Percentiles rank a stretch among this genome's conserved stretches.
Conservation (phyloP, 768 basidiomycete species). For the Amanita rubescens region DNA sequence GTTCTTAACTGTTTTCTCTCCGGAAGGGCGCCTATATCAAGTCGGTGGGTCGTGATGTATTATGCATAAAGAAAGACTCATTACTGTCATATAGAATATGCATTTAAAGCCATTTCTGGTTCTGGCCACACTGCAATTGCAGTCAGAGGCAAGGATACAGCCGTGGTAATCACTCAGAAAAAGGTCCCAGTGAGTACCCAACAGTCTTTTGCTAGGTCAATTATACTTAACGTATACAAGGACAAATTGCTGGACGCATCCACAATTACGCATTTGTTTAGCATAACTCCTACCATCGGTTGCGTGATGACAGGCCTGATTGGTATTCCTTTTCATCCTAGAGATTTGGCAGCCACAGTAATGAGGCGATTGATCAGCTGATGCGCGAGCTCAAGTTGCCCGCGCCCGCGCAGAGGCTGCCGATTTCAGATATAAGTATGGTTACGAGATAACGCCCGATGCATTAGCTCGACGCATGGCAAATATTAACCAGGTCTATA, state of each 20-base stretch:
- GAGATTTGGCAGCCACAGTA: neutral
- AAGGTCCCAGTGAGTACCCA: constrained; percentile 81
- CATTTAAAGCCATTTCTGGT: constrained; percentile 98
- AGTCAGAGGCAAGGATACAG: constrained; percentile 89
- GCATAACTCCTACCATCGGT: constrained; percentile 93
- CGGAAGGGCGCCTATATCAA: constrained; percentile 97
- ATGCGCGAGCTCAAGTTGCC: constrained; percentile 83
- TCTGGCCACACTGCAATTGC: constrained; percentile 93
- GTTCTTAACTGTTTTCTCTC: constrained; percentile 96
- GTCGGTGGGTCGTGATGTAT: constrained; percentile 58
- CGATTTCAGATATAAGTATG: constrained; percentile 91
- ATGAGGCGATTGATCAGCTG: constrained; percentile 38
- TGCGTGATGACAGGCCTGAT: constrained; percentile 98
- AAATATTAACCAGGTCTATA: constrained; percentile 98
- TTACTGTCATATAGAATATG: constrained; percentile 64
- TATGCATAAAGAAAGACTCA: constrained; percentile 10
- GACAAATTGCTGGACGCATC: constrained; percentile 95
- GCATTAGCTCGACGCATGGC: constrained; percentile 91
- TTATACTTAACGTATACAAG: constrained; percentile 31
- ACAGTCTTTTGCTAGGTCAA: neutral
- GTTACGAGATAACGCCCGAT: constrained; percentile 97
- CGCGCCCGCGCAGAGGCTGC: constrained; percentile 87
- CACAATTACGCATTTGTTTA: constrained; percentile 92
- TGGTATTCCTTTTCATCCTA: constrained; percentile 38
- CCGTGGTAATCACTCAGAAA: constrained; percentile 96